Evolutionary conservation across 352 stramenopile species (phyloP).

Genomic region (Globisporangium irregulare): DNA sequence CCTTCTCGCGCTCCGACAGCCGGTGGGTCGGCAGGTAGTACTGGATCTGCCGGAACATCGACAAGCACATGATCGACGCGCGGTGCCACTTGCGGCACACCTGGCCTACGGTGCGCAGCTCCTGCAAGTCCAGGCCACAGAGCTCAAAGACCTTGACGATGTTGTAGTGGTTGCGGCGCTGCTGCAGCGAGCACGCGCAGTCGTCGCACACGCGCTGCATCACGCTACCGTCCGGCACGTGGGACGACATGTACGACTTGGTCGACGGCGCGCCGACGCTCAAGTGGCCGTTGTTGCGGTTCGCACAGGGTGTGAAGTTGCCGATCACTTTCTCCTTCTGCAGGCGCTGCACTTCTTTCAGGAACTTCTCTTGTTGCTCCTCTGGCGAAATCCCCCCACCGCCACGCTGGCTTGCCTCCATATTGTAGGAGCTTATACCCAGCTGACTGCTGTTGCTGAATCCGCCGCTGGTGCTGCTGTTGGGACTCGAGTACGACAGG

Average conservation of each 20-base stretch:
- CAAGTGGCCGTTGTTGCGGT: conserved; percentile 22
- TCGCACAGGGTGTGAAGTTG: conserved; percentile 70
- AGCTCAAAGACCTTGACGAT: conserved; percentile 84
- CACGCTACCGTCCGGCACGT: conserved; percentile 65
- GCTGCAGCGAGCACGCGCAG: conserved; percentile 72
- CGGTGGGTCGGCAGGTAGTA: conserved; percentile 82
- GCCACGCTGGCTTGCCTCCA: conserved; percentile 28
- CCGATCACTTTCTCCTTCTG: conserved; percentile 60
- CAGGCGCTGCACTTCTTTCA: conserved; percentile 71
- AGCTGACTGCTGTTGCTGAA: conserved; percentile 1
- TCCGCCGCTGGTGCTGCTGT: conserved; percentile 5
- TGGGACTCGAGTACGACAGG: conserved; percentile 51
- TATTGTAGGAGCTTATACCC: conserved; percentile 15
- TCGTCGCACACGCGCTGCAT: conserved; percentile 83
- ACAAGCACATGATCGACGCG: conserved; percentile 86
- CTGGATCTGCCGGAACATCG: conserved; percentile 86
- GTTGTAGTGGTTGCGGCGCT: conserved; percentile 84
- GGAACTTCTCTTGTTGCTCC: conserved; percentile 54
- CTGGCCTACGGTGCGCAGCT: conserved; percentile 68
- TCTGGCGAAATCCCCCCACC: conserved; percentile 25
- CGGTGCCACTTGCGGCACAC: conserved; percentile 86
- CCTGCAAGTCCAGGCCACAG: conserved; percentile 74
- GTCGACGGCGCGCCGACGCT: conserved; percentile 19
- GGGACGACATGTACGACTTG: conserved; percentile 36
- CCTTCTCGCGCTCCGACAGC: conserved; percentile 67